Percentiles rank a stretch among this genome's conserved stretches.
phyloP scores from a whole-genome alignment of 441 rosid species.

The Croton laevigatus region DNA sequence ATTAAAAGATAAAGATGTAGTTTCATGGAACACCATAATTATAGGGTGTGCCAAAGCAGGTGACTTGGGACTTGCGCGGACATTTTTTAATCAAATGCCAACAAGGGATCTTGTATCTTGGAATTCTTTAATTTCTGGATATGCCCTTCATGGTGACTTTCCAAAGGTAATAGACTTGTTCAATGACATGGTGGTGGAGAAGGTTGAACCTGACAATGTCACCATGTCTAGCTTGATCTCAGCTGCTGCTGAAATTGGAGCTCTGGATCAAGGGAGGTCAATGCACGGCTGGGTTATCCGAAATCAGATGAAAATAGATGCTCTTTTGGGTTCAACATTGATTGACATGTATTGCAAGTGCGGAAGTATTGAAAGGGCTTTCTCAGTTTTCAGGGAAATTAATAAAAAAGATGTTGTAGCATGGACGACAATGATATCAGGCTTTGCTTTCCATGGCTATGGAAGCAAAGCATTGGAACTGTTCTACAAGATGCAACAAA shows the following conservation, averaged over 20 bases:
- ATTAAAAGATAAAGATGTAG: constrained; percentile 35
- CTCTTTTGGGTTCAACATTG: constrained; percentile 48
- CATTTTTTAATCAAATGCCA: constrained; percentile 43
- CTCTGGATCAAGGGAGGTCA: constrained; percentile 40
- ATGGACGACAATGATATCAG: constrained; percentile 62
- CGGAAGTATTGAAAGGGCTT: constrained; percentile 46
- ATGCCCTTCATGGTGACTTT: constrained; percentile 36
- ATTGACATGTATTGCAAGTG: constrained; percentile 62
- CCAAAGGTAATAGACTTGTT: constrained; percentile 27
- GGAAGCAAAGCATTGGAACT: constrained; percentile 48
- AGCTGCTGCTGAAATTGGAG: constrained; percentile 40
- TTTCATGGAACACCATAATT: constrained; percentile 54
- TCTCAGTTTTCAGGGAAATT: constrained; percentile 32
- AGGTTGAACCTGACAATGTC: constrained; percentile 37
- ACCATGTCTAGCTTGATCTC: constrained; percentile 38
- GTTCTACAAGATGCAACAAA: constrained; percentile 43
- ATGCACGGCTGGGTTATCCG: constrained; percentile 43
- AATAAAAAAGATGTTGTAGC: constrained; percentile 38
- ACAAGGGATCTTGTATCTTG: constrained; percentile 43
- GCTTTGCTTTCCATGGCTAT: constrained; percentile 52
- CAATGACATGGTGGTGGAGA: constrained; percentile 31
- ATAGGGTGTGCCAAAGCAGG: constrained; percentile 47
- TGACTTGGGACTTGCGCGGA: constrained; percentile 37
- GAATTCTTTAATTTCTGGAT: constrained; percentile 48
- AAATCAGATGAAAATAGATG: constrained; percentile 29